A percentile compares a stretch with the other conserved stretches of the same genome.
Evolutionary conservation across 805 yeast species (phyloP).

Genomic region (Debaryomyces hansenii): DNA sequence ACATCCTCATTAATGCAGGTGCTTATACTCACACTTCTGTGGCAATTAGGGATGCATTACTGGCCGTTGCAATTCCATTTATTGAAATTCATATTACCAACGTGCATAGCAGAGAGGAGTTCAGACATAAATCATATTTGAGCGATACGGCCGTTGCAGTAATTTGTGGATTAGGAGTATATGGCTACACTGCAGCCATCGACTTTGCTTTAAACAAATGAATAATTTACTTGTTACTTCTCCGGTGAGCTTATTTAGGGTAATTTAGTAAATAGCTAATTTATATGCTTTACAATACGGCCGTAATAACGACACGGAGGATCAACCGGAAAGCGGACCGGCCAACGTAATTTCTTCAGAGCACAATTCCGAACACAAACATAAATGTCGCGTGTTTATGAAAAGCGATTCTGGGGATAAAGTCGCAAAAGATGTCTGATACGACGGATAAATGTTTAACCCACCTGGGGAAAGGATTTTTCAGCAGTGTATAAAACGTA

Average conservation of each 20-base stretch:
- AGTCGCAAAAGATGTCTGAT: no score
- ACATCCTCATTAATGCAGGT: constrained; percentile 51
- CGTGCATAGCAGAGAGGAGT: constrained; percentile 51
- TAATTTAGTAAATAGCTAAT: no score
- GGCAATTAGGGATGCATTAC: constrained; percentile 50
- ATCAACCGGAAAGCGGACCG: no score
- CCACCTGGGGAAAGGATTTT: no score
- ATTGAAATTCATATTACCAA: constrained; percentile 52
- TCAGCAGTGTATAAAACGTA: no score
- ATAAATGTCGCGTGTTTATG: no score
- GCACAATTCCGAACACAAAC: no score
- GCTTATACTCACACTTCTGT: constrained; percentile 55
- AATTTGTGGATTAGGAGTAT: constrained; percentile 41
- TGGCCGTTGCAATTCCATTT: constrained; percentile 50
- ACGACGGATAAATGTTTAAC: no score
- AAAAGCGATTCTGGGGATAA: no score
- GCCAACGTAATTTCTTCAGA: no score
- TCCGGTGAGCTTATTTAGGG: neutral
- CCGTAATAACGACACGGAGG: no score
- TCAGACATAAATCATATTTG: constrained; percentile 49
- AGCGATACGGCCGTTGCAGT: constrained; percentile 51
- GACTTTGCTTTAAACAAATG: constrained; percentile 41
- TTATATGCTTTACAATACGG: no score
- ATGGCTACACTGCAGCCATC: constrained; percentile 41
- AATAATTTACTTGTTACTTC: neutral